Conservation (phyloP, 352 stramenopile genomes). For the Pythium graminicola region DNA sequence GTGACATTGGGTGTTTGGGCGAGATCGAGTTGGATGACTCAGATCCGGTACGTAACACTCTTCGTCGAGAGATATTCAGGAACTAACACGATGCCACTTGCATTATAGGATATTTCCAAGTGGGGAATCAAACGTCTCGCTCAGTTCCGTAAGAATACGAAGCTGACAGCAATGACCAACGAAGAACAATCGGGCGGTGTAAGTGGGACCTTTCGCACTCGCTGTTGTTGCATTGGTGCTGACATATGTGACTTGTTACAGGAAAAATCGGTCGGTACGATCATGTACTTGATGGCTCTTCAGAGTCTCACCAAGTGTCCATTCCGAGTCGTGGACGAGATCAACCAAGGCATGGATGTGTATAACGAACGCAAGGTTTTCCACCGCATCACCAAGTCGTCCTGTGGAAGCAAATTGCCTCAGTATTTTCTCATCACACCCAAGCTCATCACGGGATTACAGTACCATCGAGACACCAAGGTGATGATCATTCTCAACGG, state of each 20-base stretch:
- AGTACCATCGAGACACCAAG: slow-evolving; percentile 83
- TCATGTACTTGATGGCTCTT: slow-evolving; percentile 89
- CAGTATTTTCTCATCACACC: slow-evolving; percentile 89
- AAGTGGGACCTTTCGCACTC: slow-evolving; percentile 19
- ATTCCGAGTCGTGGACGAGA: slow-evolving; percentile 86
- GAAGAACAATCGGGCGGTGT: slow-evolving; percentile 84
- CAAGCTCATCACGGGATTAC: slow-evolving; percentile 81
- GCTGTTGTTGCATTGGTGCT: background rate
- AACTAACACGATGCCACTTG: no score
- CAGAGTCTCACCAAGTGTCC: slow-evolving; percentile 83
- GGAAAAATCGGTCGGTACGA: slow-evolving; percentile 89
- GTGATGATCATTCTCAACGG: slow-evolving; percentile 86
- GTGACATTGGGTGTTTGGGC: slow-evolving; percentile 80
- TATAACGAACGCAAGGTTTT: slow-evolving; percentile 89
- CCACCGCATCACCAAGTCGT: slow-evolving; percentile 81
- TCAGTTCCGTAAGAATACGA: slow-evolving; percentile 82
- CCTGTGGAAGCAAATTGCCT: slow-evolving; percentile 76
- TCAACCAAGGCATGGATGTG: slow-evolving; percentile 88
- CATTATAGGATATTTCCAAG: slow-evolving; percentile 69
- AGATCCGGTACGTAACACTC: slow-evolving; percentile 47
- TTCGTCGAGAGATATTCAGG: no score
- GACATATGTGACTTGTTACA: slow-evolving; percentile 15
- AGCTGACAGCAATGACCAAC: slow-evolving; percentile 77
- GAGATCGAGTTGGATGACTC: slow-evolving; percentile 77
- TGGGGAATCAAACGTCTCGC: slow-evolving; percentile 82